Evolutionary conservation across 2,329 filamentous ascomycete species (phyloP), one percentile per base, ranked within the genome.

Genomic region (Aspergillus sp.): DNA sequence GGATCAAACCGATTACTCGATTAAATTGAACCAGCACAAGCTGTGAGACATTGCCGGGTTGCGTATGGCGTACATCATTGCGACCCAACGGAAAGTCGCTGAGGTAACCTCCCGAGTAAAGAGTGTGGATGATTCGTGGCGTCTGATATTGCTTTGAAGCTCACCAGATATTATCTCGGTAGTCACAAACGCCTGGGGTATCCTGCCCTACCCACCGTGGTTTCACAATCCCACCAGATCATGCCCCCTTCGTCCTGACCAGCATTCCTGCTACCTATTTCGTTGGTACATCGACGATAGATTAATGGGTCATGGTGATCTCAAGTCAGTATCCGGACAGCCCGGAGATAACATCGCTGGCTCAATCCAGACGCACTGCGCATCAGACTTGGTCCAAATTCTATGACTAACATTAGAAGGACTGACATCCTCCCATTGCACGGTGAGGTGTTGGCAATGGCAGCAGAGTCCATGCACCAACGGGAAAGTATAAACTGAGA

Each of bases 41-140:
- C 42, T 30, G 53, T 47, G 53, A 55, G 53, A 55, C 53, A 54
- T 32, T 47, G 53, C 53, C 53, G 53, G 25, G 27, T 30, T 55
- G 30, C 53, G 53, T 55, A 47, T 55, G 53, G 53, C 30, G 53
- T 55, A 55, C 53, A 44, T 55, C 23, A 55, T 55, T 55, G 53
- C 53, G 53, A 55, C 53, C 53, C 53, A 55, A 55, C 53, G 53
- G 42, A 41, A 47, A 32, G 27, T 47, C 53, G 53, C 53, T 47
- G 42, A 55, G 53, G 41, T 47, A 55, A 47, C 53, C 30, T 55
- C 41, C 53, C 53, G 39, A 17, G 39, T 15, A 55, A 25, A 27
- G 27, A 11, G 53, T 44, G n/a, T 21, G 30, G 44, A 23, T 47
- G 53, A 55, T 55, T 55, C 53, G 53, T 55, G 53, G 53, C 25